Base-by-base conservation (phyloP, 2,329 filamentous ascomycete genomes). In the Fusarium avenaceum region DNA sequence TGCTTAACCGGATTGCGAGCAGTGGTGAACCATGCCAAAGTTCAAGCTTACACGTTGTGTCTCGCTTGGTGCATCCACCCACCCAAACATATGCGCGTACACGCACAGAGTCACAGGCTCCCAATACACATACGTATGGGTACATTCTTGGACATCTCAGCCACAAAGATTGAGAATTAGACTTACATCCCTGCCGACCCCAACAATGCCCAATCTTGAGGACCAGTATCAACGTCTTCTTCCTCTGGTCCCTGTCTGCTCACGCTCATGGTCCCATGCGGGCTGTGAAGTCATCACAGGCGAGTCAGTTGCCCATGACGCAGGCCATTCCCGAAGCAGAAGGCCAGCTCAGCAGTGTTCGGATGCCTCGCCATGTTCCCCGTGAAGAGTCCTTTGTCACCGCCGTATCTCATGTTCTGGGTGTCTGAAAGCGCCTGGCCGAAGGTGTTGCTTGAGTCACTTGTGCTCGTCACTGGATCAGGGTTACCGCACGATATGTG, bases 311-410 rank as follows among this genome's bases (percentile, higher is more conserved):
- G 61, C 48, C 63, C 56, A 61, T 65, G 69, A 75, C 68, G 76
- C 74, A 74, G 58, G 67, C 70, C 65, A 71, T 74, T 74, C 76
- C 76, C 63, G 65, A 77, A 75, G 63, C 69, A 75, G 74, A 70
- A 75, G 70, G 76, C 71, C 74, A 77, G 53, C 74, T 76, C 75
- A 77, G 55, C 70, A 62, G 52, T 59, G 52, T 52, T 53, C 68
- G 70, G 72, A 62, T 69, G 55, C 59, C 50, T 64, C 47, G 63
- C 42, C 57, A 57, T 61, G 65, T 65, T 63, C 68, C 72, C 59
- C 66, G 65, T 63, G 57, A 63, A 57, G 49, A 63, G 60, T 58
- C 57, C 63, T 69, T 65, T 66, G 60, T 68, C 56, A 54, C 56
- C 65, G 57, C 57, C 57, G 54, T 67, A 60, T 59, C 46, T 65